A percentile compares a stretch with the other conserved stretches of the same genome.
phyloP scores from a whole-genome alignment of 2,329 filamentous ascomycete species.

The Thelonectria discophora region DNA sequence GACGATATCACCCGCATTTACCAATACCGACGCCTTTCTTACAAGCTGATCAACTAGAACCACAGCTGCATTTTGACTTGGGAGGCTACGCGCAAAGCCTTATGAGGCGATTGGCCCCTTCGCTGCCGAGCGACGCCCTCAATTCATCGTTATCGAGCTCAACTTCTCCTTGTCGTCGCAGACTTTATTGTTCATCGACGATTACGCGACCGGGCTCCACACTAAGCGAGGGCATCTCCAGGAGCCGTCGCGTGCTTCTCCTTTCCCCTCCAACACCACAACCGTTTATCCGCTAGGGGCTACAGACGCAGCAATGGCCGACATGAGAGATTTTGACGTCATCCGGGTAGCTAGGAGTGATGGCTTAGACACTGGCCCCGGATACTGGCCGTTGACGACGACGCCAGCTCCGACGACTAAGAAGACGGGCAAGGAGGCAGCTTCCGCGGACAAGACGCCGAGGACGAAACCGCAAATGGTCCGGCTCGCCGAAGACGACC shows the following conservation, averaged over 20 bases:
- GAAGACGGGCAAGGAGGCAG: conserved; percentile 48
- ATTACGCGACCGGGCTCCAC: conserved; percentile 13
- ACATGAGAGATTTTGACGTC: conserved; percentile 53
- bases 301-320: conserved; percentile 38
- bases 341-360: conserved; percentile 56
- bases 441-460: conserved; percentile 46
- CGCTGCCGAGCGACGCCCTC: background rate
- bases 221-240: conserved; percentile 2
- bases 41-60: background rate
- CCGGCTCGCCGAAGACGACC: conserved; percentile 54
- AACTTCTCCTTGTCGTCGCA: background rate
- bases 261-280: background rate
- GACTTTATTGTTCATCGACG: too few relatives aligned
- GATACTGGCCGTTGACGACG: conserved; percentile 53
- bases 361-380: conserved; percentile 55
- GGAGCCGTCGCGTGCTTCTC: background rate
- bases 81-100: background rate
- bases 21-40: background rate
- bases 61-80: background rate
- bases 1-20: background rate
- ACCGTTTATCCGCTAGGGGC: background rate
- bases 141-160: background rate
- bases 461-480: conserved; percentile 55
- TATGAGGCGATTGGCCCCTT: too few relatives aligned
- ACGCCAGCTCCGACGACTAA: conserved; percentile 45